Conservation (phyloP, 495 filamentous ascomycete genomes). For the Podospora tetraspora region DNA sequence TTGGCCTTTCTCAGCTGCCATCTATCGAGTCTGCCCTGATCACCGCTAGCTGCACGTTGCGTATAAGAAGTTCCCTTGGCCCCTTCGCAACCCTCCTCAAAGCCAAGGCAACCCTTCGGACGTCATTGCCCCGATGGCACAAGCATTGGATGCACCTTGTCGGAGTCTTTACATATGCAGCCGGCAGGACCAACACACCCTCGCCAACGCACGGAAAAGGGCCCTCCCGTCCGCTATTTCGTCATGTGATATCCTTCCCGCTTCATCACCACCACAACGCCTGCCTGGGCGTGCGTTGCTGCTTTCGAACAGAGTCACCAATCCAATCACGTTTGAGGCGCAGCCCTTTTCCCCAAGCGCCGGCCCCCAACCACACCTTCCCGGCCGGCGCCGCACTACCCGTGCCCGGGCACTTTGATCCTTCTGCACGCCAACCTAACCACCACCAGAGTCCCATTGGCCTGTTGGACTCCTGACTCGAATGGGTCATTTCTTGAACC, state of each 20-base stretch:
- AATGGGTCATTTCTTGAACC: neutral
- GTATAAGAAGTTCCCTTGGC: neutral
- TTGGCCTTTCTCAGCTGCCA: neutral
- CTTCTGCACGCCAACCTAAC: neutral
- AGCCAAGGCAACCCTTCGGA: neutral
- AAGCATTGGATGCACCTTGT: neutral
- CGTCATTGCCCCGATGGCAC: neutral
- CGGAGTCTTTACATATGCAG: neutral
- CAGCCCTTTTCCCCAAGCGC: neutral
- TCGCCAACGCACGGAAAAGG: neutral
- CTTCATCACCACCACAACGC: neutral
- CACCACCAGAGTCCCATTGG: neutral
- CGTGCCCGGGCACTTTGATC: neutral
- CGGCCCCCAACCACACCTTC: neutral
- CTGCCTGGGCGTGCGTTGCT: neutral
- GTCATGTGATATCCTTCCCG: neutral
- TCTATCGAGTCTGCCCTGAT: neutral
- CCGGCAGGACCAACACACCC: neutral
- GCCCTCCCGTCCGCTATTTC: neutral
- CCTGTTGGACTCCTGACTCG: neutral
- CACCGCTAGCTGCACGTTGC: too few relatives aligned
- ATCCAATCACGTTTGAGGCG: neutral
- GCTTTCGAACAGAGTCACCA: neutral
- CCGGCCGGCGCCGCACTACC: neutral
- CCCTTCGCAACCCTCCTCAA: neutral